These are phyloP conservation scores for Murraya paniculata DNA, from an alignment of 345 rosid species.

Conservation along the genomic window DNA sequence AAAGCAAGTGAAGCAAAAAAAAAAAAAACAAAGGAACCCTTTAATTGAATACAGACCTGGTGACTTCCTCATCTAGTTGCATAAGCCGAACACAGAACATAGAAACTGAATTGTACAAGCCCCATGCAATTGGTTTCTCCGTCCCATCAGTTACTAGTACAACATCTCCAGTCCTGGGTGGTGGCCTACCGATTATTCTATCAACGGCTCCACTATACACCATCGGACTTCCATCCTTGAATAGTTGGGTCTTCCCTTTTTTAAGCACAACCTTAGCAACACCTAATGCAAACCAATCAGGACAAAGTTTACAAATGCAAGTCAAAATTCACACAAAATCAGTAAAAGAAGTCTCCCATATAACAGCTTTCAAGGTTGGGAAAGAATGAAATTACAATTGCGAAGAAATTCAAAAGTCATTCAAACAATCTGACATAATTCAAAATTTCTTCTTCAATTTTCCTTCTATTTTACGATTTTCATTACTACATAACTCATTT, in stretches of 20 bases:
- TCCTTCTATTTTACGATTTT: not conserved
- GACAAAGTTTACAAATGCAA: not conserved
- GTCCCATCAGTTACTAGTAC: constrained; percentile 86
- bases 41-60: constrained; percentile 34
- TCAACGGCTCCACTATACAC: constrained; percentile 90
- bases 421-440: not conserved
- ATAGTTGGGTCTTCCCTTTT: constrained; percentile 86
- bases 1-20: constrained; percentile 4
- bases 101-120: constrained; percentile 75
- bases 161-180: constrained; percentile 79
- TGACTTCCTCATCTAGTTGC: constrained; percentile 91
- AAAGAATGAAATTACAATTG: not conserved
- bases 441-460: not conserved
- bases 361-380: not conserved
- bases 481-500: not conserved
- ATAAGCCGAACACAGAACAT: constrained; percentile 88
- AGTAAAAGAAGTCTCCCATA: not conserved
- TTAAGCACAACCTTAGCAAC: constrained; percentile 84
- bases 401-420: not conserved
- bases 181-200: constrained; percentile 79
- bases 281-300: constrained; percentile 31
- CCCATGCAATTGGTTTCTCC: constrained; percentile 84
- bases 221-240: constrained; percentile 91
- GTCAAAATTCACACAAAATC: not conserved
- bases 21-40: not conserved